Evolutionary conservation across 371 early-diverging fungal species (phyloP).

Genomic region (Dichotomocladium elegans): DNA sequence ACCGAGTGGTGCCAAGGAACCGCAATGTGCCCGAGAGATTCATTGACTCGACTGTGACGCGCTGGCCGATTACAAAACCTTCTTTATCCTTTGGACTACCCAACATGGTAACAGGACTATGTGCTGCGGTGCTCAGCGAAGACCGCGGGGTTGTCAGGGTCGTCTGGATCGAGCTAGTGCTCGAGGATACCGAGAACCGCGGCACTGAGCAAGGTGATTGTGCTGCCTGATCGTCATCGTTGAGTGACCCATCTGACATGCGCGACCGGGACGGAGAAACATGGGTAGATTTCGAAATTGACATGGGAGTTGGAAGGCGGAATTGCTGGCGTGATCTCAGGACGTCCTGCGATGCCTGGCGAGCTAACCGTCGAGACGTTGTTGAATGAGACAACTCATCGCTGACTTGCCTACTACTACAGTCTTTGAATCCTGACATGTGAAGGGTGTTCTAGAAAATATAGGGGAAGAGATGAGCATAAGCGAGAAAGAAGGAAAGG

Average conservation of each 20-base stretch:
- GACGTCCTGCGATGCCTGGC: constrained; percentile 7
- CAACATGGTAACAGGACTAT: no score
- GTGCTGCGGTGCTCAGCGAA: constrained; percentile 6
- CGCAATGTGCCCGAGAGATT: constrained; percentile 60
- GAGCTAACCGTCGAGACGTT: constrained; percentile 4
- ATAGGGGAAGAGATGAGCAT: constrained; percentile 6
- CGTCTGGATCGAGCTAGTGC: constrained; percentile 11
- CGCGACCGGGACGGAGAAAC: constrained; percentile 1
- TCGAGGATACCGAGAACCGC: constrained; percentile 17
- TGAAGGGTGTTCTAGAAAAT: background rate
- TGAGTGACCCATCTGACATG: constrained; percentile 4
- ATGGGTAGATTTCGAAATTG: constrained; percentile 6
- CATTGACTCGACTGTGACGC: constrained; percentile 57
- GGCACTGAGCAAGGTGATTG: constrained; percentile 7
- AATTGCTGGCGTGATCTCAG: background rate
- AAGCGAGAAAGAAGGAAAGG: background rate
- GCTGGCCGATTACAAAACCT: constrained; percentile 40
- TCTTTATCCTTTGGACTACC: background rate
- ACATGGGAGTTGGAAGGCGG: background rate
- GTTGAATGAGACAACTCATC: background rate
- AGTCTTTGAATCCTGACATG: constrained; percentile 11
- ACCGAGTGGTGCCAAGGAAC: constrained; percentile 64
- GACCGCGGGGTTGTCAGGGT: constrained; percentile 12
- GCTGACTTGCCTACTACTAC: background rate
- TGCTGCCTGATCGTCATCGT: constrained; percentile 9